Evolutionary conservation across 345 rosid genomes (phyloP), one percentile per base, ranked within the genome.

Genomic region (Pugionium dolabratum): DNA sequence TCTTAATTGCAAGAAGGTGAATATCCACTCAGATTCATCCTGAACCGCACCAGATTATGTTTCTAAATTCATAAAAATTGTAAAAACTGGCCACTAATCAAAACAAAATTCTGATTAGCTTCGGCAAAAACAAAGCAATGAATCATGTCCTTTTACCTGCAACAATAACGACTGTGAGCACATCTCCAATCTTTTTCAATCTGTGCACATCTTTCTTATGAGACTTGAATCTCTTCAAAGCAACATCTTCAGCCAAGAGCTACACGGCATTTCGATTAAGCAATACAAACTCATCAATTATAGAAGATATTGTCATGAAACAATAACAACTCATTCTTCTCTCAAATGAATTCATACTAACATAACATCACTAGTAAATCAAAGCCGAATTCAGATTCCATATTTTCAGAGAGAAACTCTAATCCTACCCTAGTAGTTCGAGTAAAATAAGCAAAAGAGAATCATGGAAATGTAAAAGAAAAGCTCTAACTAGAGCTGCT

Each of bases 161-260:
- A 60, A 89, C 84, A 49, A 85, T 87, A 47, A 79, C 83, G 62
- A 87, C 26, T 0, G 89, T 91, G 40, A 91, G 90, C 61, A 85
- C 82, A 79, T 87, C 90, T 36, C 88, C 91, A 5, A 87, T n/a
- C 60, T 79, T 85, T 66, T 84, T 89, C 62, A 85, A 5, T n/a
- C 9, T 62, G 69, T 61, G 46, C n/a, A 84, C 95, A 29, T 78
- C 25, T 78, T 78, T 83, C 75, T 82, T 85, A 46, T 82, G 73
- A 4, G 96, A 89, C 69, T 85, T 87, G 81, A 81, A 91, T 59
- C 80, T 76, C 58, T 66, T 82, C 44, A 91, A 82, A 56, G 81
- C 78, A 9, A 86, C 87, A 70, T 91, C 88, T 10, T 78, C 80
- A 2, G 87, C 95, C 84, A 91, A 76, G 33, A 91, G 90, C 98